A percentile compares a stretch with the other conserved stretches of the same genome.
phyloP scores from a whole-genome alignment of 2,329 filamentous ascomycete genomes.

The Penicillium expansum region DNA sequence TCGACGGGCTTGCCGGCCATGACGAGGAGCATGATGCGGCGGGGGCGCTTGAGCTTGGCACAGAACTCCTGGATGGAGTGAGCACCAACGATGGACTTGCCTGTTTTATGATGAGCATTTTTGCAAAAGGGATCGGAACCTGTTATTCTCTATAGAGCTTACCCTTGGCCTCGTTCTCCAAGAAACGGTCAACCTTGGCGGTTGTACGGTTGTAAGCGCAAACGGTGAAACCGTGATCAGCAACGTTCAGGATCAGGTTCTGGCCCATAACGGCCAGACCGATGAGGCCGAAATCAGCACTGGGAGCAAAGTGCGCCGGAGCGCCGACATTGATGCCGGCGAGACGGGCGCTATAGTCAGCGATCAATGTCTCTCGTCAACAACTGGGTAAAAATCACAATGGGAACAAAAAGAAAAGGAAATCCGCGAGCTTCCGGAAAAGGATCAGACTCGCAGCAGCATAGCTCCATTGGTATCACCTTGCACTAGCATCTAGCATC shows the following conservation, averaged over 20 bases:
- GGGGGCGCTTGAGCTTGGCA: constrained; percentile 93
- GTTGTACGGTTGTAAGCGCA: constrained; percentile 98
- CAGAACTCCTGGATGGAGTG: constrained; percentile 93
- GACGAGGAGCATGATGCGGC: constrained; percentile 97
- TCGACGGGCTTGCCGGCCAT: constrained; percentile 98
- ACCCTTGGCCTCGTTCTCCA: constrained; percentile 86
- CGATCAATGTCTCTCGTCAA: constrained; percentile 37
- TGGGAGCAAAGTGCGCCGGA: constrained; percentile 54
- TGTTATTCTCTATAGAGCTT: constrained; percentile 21
- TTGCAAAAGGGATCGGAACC: background rate
- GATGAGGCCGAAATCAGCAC: constrained; percentile 87
- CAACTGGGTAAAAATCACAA: constrained; percentile 18
- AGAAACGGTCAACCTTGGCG: constrained; percentile 93
- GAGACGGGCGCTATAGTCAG: constrained; percentile 67
- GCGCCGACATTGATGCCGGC: constrained; percentile 70
- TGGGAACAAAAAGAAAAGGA: background rate
- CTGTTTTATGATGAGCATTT: constrained; percentile 42
- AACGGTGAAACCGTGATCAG: constrained; percentile 91
- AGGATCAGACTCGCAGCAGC: background rate
- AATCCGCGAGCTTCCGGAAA: constrained; percentile 14
- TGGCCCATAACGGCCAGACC: constrained; percentile 88
- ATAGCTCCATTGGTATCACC: constrained; percentile 2
- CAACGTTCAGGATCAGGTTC: constrained; percentile 87
- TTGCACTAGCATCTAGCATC: constrained; percentile 1
- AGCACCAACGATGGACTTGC: constrained; percentile 92